Conservation (phyloP, 2,329 filamentous ascomycete species). For the Alternaria consortialis region DNA sequence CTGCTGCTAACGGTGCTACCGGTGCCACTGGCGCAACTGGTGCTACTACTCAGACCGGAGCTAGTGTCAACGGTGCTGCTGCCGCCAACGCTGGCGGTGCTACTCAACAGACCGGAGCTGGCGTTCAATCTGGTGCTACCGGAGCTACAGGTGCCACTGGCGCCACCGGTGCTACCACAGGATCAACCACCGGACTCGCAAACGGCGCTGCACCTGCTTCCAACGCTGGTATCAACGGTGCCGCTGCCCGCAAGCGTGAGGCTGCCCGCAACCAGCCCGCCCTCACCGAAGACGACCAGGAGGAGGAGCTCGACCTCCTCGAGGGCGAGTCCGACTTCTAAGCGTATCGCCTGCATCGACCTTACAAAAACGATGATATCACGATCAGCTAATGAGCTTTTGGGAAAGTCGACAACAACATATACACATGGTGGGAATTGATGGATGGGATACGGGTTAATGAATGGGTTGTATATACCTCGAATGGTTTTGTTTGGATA, state of each 20-base stretch:
- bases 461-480: conserved; percentile 17
- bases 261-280: conserved; percentile 24
- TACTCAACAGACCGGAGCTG: not conserved
- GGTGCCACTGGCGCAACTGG: conserved; percentile 7
- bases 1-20: conserved; percentile 12
- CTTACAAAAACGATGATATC: not conserved
- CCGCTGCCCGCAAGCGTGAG: conserved; percentile 31
- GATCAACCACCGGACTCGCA: conserved; percentile 5
- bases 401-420: not conserved
- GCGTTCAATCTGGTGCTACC: conserved; percentile 8
- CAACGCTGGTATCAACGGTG: conserved; percentile 11
- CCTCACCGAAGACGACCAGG: conserved; percentile 47
- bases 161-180: conserved; percentile 7
- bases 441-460: not conserved
- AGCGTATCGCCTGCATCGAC: conserved; percentile 3
- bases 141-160: conserved; percentile 11
- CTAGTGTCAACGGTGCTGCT: conserved; percentile 1
- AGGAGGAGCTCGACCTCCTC: conserved; percentile 46
- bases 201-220: conserved; percentile 2
- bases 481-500: not conserved
- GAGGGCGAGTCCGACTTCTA: conserved; percentile 23
- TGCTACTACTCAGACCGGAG: conserved; percentile 9
- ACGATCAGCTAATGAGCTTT: not conserved
- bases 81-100: conserved; percentile 8
- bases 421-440: not conserved